These are phyloP conservation scores for Schwanniomyces yamadae DNA, from an alignment of 805 yeast species.

Conservation along the genomic window DNA sequence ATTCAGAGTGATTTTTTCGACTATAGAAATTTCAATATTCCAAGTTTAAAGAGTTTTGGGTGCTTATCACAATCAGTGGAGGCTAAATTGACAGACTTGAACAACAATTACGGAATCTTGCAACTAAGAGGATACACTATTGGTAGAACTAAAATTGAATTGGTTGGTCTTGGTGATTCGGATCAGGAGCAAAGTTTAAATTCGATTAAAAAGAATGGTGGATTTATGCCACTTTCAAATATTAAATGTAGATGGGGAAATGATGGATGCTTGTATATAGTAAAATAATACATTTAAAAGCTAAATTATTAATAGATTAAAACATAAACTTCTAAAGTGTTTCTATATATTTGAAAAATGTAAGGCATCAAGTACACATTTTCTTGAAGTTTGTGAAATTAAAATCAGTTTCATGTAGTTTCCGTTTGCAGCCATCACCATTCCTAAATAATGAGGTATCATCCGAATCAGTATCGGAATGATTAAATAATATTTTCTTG, in stretches of 20 bases:
- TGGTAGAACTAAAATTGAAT: slow-evolving; percentile 43
- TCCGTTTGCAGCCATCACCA: not conserved
- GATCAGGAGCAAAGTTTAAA: not conserved
- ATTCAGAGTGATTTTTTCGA: slow-evolving; percentile 61
- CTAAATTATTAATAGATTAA: too few species aligned
- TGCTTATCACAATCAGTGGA: slow-evolving; percentile 61
- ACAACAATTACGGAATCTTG: slow-evolving; percentile 47
- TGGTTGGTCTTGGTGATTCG: slow-evolving; percentile 12
- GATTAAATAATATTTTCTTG: slow-evolving; percentile 24
- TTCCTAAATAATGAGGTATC: slow-evolving; percentile 7
- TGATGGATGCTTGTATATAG: slow-evolving; percentile 69
- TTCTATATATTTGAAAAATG: too few species aligned
- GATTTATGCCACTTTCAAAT: slow-evolving; percentile 45
- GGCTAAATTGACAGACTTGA: slow-evolving; percentile 47
- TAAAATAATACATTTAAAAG: slow-evolving; percentile 7
- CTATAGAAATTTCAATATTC: slow-evolving; percentile 46
- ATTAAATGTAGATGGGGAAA: slow-evolving; percentile 60
- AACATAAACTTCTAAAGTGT: too few species aligned
- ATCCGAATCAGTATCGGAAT: slow-evolving; percentile 3
- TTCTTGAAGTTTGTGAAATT: too few species aligned
- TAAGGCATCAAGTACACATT: too few species aligned
- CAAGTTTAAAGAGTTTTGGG: slow-evolving; percentile 45
- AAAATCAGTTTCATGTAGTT: slow-evolving; percentile 1
- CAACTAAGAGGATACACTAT: slow-evolving; percentile 64
- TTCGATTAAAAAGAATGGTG: slow-evolving; percentile 21